phyloP scores from a whole-genome alignment of 345 rosid genomes.

The Eucalyptus pumila region DNA sequence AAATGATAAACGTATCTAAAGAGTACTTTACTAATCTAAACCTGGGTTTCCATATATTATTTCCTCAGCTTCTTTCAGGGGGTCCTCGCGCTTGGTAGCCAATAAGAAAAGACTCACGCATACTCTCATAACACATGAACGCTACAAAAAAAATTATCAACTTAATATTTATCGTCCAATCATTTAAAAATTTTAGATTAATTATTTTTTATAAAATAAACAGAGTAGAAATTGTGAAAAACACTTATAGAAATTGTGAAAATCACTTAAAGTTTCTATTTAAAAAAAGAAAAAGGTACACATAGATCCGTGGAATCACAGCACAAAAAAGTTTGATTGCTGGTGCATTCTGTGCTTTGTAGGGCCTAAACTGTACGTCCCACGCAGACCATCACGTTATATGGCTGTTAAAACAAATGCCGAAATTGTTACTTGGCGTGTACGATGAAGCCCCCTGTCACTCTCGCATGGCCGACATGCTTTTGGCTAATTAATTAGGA shows the following conservation, averaged over 20 bases:
- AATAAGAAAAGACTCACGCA: background rate
- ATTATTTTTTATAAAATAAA: background rate
- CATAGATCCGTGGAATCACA: background rate
- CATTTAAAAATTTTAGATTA: background rate
- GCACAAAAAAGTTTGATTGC: background rate
- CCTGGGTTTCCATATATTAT: background rate
- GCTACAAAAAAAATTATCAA: background rate
- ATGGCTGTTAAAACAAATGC: background rate
- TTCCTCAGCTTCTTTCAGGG: background rate
- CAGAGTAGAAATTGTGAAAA: background rate
- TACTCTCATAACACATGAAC: background rate
- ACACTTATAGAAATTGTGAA: background rate
- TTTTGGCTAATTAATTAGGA: background rate
- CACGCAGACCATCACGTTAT: background rate
- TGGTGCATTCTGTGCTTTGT: background rate
- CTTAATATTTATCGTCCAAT: background rate
- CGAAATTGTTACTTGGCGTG: background rate
- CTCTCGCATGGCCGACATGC: background rate
- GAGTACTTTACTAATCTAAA: background rate
- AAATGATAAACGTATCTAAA: background rate
- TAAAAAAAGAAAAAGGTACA: background rate
- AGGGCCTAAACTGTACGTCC: background rate
- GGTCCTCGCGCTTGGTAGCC: background rate
- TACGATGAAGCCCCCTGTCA: background rate
- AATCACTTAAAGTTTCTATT: background rate